A percentile compares a stretch with the other conserved stretches of the same genome.
phyloP scores from a whole-genome alignment of 83 land plant species.

The Thuja plicata region DNA sequence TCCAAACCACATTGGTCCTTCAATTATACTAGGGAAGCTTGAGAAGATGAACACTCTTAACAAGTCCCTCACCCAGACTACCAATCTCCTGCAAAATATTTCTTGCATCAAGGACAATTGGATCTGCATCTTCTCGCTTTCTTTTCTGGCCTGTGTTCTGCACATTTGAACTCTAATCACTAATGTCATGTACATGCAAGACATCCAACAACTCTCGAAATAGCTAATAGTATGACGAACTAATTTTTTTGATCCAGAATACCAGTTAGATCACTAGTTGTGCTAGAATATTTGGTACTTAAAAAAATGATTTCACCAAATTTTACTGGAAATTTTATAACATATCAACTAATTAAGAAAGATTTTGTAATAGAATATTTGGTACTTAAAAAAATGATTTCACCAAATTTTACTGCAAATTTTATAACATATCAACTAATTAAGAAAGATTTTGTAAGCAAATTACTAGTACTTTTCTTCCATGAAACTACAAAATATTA shows the following conservation, averaged over 20 bases:
- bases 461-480: not conserved
- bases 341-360: no score
- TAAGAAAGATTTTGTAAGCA: not conserved
- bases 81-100: constrained; percentile 32
- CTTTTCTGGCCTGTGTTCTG: constrained; percentile 19
- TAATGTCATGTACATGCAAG: not conserved
- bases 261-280: not conserved
- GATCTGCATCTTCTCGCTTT: constrained; percentile 11
- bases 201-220: not conserved
- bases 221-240: not conserved
- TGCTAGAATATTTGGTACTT: not conserved
- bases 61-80: constrained; percentile 44
- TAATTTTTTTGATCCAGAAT: not conserved
- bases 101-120: not conserved
- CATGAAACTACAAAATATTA: not conserved
- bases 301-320: not conserved
- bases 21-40: constrained; percentile 28
- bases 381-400: not conserved
- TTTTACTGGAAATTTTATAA: not conserved
- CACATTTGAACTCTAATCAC: not conserved
- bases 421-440: not conserved
- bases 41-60: constrained; percentile 36
- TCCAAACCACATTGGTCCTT: not conserved
- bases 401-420: not conserved
- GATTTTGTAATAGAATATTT: not conserved